Evolutionary conservation across 768 basidiomycete genomes (phyloP), one percentile per base, ranked within the genome.

Genomic region (Lyophyllum decastes): DNA sequence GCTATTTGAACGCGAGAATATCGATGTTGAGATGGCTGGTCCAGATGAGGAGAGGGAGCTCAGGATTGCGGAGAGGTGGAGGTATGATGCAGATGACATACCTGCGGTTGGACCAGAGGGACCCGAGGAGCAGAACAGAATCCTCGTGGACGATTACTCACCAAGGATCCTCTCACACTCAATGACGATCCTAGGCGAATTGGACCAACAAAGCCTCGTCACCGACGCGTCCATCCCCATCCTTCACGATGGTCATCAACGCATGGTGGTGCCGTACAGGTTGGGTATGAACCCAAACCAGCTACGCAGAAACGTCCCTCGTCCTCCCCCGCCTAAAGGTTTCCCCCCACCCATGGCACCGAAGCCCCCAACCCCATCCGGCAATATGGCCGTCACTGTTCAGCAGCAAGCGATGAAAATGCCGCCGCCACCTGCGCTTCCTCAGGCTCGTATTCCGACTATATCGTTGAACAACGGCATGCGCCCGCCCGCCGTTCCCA

Each of bases 131-230:
- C 82, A 86, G 48, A 83, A 87, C 55, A 78, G 90, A 8, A 69
- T 81, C 0, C 71, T 92, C n/a, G 68, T 92, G 8, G 90, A 93
- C 61, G 91, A 92, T 57, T 89, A 80, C 61, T 80, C 84, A 47
- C 68, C 82, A 6, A 86, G 87, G 49, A 82, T 84, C 65, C 64
- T 89, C 57, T 75, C 77, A 41, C 78, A 83, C 41, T 70, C 77
- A 46, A 84, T 86, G 79, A 77, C 80, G 0, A 73, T 90, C 1
- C 75, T 89, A 43, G 72, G 72, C 1, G 88, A 89, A 25, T 56
- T 71, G 8, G 88, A 90, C 55, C 77, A 82, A 48, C 70, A 75
- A n/a, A 65, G 67, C 46, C 72, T 86, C 5, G 68, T 79, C 25
- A 84, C 81, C 5, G 85, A 89, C 52, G 74, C 81, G 4, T 75